A percentile compares a stretch with the other conserved stretches of the same genome.
Evolutionary conservation across 371 early-diverging fungal species (phyloP).

Genomic region (Umbelopsis sp.): DNA sequence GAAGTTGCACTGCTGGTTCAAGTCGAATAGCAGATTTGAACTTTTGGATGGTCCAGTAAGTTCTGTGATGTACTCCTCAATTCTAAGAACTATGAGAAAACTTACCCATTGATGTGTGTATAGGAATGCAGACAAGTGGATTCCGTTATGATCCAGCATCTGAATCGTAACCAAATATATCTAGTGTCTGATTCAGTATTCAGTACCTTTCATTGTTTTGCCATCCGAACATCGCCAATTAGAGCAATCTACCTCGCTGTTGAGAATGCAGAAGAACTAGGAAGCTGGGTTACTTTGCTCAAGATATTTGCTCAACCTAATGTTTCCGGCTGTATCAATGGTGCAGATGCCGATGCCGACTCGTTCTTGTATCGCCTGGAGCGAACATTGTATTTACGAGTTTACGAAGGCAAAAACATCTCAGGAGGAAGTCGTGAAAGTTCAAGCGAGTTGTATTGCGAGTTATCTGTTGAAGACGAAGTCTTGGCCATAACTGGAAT

Average conservation of each 20-base stretch:
- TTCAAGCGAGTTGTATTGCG: conserved; percentile 40
- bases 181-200: conserved; percentile 56
- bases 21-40: neutral
- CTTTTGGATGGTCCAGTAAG: conserved; percentile 12
- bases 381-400: conserved; percentile 52
- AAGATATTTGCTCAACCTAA: conserved; percentile 45
- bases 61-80: too few species aligned
- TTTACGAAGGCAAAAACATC: conserved; percentile 54
- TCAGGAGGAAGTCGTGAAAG: conserved; percentile 32
- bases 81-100: neutral
- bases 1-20: conserved; percentile 5
- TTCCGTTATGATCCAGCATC: neutral
- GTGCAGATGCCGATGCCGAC: conserved; percentile 6
- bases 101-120: neutral
- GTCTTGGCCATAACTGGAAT: conserved; percentile 51
- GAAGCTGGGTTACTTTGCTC: conserved; percentile 56
- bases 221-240: conserved; percentile 42
- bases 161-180: conserved; percentile 48
- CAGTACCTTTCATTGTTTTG: conserved; percentile 54
- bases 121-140: conserved; percentile 1
- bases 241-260: conserved; percentile 58
- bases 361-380: conserved; percentile 45
- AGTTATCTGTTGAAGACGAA: conserved; percentile 58
- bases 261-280: conserved; percentile 48
- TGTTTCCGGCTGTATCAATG: conserved; percentile 28